Conservation (phyloP, 345 rosid genomes). For the Salix koriyanagi region DNA sequence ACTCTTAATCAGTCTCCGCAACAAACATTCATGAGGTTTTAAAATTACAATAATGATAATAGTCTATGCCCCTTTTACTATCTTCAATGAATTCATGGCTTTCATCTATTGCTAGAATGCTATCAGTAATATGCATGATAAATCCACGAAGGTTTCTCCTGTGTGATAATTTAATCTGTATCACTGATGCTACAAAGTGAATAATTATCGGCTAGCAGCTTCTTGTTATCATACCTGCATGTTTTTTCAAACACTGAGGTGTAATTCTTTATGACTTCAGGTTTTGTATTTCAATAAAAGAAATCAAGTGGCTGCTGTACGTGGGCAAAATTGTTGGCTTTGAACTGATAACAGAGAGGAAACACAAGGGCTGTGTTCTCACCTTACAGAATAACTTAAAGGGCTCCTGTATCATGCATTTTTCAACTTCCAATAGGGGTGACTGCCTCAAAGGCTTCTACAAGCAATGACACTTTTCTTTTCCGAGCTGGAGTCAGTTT, state of each 20-base stretch:
- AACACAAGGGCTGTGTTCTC: neutral
- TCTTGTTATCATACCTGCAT: conserved; percentile 1
- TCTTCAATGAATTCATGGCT: neutral
- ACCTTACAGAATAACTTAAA: neutral
- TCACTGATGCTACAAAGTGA: neutral
- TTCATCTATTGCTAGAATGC: neutral
- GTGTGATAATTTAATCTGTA: neutral
- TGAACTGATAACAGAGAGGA: neutral
- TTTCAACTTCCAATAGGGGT: conserved; percentile 34
- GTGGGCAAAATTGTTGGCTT: neutral
- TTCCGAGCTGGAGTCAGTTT: conserved; percentile 74
- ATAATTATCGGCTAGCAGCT: neutral
- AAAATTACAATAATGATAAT: neutral
- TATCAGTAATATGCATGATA: neutral
- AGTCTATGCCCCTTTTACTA: neutral
- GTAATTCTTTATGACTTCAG: neutral
- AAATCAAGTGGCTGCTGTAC: neutral
- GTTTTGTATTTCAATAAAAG: neutral
- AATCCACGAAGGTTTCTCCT: neutral
- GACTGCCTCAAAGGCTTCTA: conserved; percentile 85
- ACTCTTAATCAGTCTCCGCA: neutral
- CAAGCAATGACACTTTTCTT: conserved; percentile 72
- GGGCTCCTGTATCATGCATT: neutral
- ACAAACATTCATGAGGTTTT: neutral
- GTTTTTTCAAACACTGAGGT: neutral